Percentiles rank a stretch among this genome's conserved stretches.
Evolutionary conservation across 2,329 filamentous ascomycete species (phyloP).

Genomic region (Leptographium wingfieldii): DNA sequence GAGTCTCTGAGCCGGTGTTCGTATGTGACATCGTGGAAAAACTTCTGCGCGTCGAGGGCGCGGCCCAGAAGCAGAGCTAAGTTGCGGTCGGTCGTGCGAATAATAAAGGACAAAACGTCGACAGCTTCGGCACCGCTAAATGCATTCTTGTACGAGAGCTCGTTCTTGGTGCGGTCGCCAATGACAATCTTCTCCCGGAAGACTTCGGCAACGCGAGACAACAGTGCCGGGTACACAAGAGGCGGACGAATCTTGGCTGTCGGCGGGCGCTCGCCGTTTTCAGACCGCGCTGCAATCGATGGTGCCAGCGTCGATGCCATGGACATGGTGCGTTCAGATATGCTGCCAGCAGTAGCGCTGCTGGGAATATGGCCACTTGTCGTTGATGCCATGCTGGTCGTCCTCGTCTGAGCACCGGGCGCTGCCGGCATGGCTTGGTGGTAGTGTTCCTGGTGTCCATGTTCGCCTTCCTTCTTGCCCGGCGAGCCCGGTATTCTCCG

Average conservation of each 20-base stretch:
- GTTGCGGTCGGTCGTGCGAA: slow-evolving; percentile 92
- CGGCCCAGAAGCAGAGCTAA: slow-evolving; percentile 80
- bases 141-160: slow-evolving; percentile 89
- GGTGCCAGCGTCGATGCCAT: slow-evolving; percentile 76
- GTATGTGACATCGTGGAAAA: slow-evolving; percentile 98
- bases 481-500: slow-evolving; percentile 33
- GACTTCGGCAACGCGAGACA: slow-evolving; percentile 86
- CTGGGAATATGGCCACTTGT: slow-evolving; percentile 26
- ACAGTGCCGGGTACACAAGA: slow-evolving; percentile 81
- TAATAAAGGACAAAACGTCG: slow-evolving; percentile 90
- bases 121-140: slow-evolving; percentile 95
- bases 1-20: slow-evolving; percentile 91
- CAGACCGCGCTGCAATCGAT: slow-evolving; percentile 48
- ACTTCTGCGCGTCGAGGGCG: slow-evolving; percentile 92
- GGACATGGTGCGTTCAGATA: slow-evolving; percentile 57
- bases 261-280: slow-evolving; percentile 41
- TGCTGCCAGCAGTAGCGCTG: slow-evolving; percentile 22
- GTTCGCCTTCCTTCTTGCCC: slow-evolving; percentile 16
- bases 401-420: slow-evolving; percentile 39
- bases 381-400: slow-evolving; percentile 22
- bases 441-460: slow-evolving; percentile 19
- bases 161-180: slow-evolving; percentile 89
- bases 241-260: slow-evolving; percentile 59
- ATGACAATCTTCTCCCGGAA: slow-evolving; percentile 82
- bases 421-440: slow-evolving; percentile 17